phyloP scores from a whole-genome alignment of 75 land plant species.

The Cryptomeria japonica region DNA sequence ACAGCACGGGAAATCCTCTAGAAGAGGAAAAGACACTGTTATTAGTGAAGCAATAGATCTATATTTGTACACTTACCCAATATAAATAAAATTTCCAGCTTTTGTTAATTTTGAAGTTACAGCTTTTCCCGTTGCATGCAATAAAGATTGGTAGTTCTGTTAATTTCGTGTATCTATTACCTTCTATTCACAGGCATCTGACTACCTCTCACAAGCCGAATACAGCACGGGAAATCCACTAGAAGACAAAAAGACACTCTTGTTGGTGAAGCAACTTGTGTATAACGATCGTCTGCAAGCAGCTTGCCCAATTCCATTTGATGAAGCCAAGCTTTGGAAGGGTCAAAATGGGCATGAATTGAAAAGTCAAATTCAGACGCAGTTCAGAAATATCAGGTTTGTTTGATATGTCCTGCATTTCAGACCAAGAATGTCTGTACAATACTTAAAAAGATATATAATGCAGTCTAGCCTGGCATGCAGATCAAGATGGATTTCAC shows the following conservation, averaged over 20 bases:
- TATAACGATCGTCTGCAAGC: constrained; percentile 58
- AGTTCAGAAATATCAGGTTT: constrained; percentile 90
- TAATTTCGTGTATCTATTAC: neutral
- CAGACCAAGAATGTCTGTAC: neutral
- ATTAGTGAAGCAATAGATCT: no score
- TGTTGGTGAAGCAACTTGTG: constrained; percentile 59
- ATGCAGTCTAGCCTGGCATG: no score
- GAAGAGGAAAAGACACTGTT: no score
- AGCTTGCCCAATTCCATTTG: constrained; percentile 93
- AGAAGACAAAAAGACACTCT: constrained; percentile 73
- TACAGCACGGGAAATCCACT: constrained; percentile 80
- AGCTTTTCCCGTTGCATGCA: neutral
- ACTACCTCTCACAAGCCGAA: constrained; percentile 82
- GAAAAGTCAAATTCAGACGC: constrained; percentile 67
- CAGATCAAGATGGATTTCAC: neutral
- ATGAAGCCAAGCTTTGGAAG: constrained; percentile 92
- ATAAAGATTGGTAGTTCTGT: neutral
- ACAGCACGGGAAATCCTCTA: no score
- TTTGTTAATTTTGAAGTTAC: neutral
- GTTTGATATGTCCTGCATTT: neutral
- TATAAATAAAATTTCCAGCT: no score
- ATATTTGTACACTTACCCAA: no score
- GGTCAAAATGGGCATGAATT: constrained; percentile 82
- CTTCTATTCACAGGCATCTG: constrained; percentile 52
- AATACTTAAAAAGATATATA: neutral